Evolutionary conservation across 1,139 yeast genomes (phyloP), one percentile per base, ranked within the genome.

Genomic region (Geotrichum europaeum): DNA sequence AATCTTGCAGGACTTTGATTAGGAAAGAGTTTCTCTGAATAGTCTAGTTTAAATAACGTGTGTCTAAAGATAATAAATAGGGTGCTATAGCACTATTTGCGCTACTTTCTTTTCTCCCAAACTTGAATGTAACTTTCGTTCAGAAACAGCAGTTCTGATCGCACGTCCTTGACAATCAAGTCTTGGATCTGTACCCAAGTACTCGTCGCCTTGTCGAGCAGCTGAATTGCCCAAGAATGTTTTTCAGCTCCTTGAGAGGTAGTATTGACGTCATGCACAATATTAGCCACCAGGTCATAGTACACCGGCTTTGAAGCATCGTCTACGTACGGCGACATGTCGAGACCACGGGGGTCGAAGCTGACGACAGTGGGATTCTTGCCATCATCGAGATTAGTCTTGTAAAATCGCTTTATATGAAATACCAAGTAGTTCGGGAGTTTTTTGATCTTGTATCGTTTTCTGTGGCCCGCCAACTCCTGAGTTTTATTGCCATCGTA

Each of bases 321-420:
- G 49, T 59, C 62, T 61, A 70, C 30, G 72, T 67, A 75, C 0
- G 78, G 74, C 0, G 76, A 58, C 75, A 81, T 70, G 62, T 81
- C 80, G 53, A 82, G 67, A 2, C 73, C 66, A 20, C 72, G 73
- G 1, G 79, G 74, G 4, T 86, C 82, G 68, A 83, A 87, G 56
- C 81, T 84, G 2, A 89, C 88, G 36, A 87, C 81, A 0, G 88
- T 85, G 49, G 84, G 83, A 67, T 85, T 87, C 56, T 84, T 75
- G 60, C 78, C 78, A 4, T 76, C 73, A 24, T 43, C 51, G 40
- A 63, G 67, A 36, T 69, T 67, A 15, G 72, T 71, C 30, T 73
- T 75, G 45, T 76, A 76, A 62, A 83, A 77, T 60, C 94, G 77
- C 63, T 86, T 83, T 61, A 84, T 77, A 68, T 83, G 84, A 1